Evolutionary conservation across 768 basidiomycete species (phyloP).

Genomic region (Hypsizygus marmoreus): DNA sequence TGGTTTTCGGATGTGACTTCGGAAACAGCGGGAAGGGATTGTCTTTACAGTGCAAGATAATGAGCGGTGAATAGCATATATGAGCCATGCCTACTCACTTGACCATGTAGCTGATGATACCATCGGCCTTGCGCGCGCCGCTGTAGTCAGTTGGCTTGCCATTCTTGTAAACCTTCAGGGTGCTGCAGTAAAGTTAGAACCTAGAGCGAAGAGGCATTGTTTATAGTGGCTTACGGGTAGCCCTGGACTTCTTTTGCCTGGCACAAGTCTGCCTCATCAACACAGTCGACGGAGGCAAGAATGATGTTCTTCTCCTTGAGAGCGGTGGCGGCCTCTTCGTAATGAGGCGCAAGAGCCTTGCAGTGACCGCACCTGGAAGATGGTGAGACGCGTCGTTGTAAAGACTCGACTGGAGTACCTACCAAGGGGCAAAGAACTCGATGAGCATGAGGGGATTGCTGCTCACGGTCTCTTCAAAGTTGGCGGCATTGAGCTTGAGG

Average conservation of each 20-base stretch:
- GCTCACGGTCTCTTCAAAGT: slow-evolving; percentile 67
- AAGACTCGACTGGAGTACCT: slow-evolving; percentile 7
- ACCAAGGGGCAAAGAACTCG: slow-evolving; percentile 96
- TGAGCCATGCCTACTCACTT: slow-evolving; percentile 62
- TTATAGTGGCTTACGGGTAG: slow-evolving; percentile 73
- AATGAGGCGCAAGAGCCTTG: slow-evolving; percentile 92
- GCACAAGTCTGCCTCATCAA: slow-evolving; percentile 91
- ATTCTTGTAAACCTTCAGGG: slow-evolving; percentile 88
- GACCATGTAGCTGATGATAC: slow-evolving; percentile 94
- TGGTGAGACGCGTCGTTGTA: neutral
- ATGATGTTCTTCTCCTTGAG: slow-evolving; percentile 91
- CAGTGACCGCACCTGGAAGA: slow-evolving; percentile 88
- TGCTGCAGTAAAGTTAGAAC: slow-evolving; percentile 44
- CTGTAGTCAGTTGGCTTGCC: slow-evolving; percentile 79
- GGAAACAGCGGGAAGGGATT: slow-evolving; percentile 92
- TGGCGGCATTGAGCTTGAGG: slow-evolving; percentile 65
- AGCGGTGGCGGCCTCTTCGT: slow-evolving; percentile 89
- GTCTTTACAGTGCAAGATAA: slow-evolving; percentile 42
- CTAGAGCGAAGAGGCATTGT: neutral
- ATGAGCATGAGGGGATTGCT: slow-evolving; percentile 79
- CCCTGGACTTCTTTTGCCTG: slow-evolving; percentile 85
- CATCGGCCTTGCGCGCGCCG: slow-evolving; percentile 92
- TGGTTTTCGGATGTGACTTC: slow-evolving; percentile 76
- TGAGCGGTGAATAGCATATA: neutral
- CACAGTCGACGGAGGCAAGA: slow-evolving; percentile 96